These are phyloP conservation scores for Talaromyces piceae DNA, from an alignment of 2,329 filamentous ascomycete species.

Conservation along the genomic window DNA sequence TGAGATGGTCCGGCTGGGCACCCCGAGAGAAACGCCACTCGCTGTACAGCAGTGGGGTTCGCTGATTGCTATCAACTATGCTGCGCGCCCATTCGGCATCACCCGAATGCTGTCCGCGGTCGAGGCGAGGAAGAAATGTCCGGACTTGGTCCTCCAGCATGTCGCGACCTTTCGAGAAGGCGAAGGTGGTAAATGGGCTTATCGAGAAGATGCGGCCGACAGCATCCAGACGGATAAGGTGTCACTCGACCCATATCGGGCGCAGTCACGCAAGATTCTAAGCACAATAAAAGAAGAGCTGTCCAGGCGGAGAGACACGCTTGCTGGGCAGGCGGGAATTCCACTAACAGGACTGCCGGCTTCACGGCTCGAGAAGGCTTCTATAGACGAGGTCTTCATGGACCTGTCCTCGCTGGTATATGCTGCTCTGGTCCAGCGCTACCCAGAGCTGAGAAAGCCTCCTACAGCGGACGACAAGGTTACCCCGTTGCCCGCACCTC, in stretches of 20 bases:
- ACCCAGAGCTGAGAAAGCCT: conserved; percentile 58
- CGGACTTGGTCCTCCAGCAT: conserved; percentile 76
- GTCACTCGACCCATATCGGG: conserved; percentile 82
- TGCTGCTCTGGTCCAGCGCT: conserved; percentile 63
- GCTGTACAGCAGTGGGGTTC: conserved; percentile 95
- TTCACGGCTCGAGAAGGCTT: conserved; percentile 76
- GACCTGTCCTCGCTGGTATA: conserved; percentile 84
- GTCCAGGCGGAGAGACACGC: conserved; percentile 37
- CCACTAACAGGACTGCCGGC: conserved; percentile 22
- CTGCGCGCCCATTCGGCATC: conserved; percentile 73
- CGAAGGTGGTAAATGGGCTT: conserved; percentile 77
- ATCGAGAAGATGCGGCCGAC: conserved; percentile 69
- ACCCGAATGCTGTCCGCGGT: conserved; percentile 67
- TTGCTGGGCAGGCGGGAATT: conserved; percentile 12
- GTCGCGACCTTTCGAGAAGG: conserved; percentile 93
- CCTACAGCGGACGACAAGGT: conserved; percentile 44
- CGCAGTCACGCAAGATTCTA: conserved; percentile 76
- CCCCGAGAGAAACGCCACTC: conserved; percentile 68
- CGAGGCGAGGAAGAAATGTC: conserved; percentile 83
- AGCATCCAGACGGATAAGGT: conserved; percentile 88
- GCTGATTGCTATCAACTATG: conserved; percentile 93
- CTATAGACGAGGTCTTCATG: conserved; percentile 91
- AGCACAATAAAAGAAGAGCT: conserved; percentile 67
- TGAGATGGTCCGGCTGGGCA: conserved; percentile 78
- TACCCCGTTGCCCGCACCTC: conserved; percentile 67